Evolutionary conservation across 768 basidiomycete species (phyloP), one percentile per base, ranked within the genome.

Genomic region (Steccherinum ochraceum): DNA sequence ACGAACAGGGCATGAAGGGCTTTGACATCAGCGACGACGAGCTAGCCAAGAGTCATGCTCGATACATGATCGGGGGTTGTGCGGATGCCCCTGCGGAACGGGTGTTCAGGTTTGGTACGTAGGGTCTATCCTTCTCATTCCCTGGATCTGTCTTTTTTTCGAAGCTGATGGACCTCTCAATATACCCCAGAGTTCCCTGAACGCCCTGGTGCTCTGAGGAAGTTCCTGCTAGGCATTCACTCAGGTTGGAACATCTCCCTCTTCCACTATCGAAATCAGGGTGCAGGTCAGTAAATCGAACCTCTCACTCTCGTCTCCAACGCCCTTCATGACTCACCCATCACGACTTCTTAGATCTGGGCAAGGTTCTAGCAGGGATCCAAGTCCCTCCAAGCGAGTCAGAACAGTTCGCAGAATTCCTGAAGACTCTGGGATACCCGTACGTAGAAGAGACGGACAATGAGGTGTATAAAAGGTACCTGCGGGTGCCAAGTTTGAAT

Each of bases 201-300:
- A 66, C 74, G 96, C 48, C 94, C 93, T 0, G 86, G 84, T 2
- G 96, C 95, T 3, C 72, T 99, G 51, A 82, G 89, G 40, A 90
- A 88, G 57, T 99, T 98, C 73, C 74, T 99, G 53, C 73, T 84
- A 24, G 89, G 87, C 2, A 64, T 99, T 42, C 86, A 86, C 25
- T 72, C 78, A 18, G 84, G 83, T 21, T 97, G 94, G 93, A 97
- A 94, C 66, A 91, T 99, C 45, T 88, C 93, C 1, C 66, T 99
- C 56, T 99, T 98, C 72, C 96, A 99, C 66, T 99, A 99, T 68
- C 80, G 96, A 50, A 97, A 98, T 65, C 95, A 98, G 53, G 96
- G 96, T 24, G 92, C 88, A 63, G 94, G 94, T 91, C 10, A 45
- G 18, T 23, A 7, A n/a, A 43, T 43, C 19, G 41, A 23, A 5